These are phyloP conservation scores for Pseudogymnoascus sp. DNA, from an alignment of 2,329 filamentous ascomycete genomes.

Conservation along the genomic window DNA sequence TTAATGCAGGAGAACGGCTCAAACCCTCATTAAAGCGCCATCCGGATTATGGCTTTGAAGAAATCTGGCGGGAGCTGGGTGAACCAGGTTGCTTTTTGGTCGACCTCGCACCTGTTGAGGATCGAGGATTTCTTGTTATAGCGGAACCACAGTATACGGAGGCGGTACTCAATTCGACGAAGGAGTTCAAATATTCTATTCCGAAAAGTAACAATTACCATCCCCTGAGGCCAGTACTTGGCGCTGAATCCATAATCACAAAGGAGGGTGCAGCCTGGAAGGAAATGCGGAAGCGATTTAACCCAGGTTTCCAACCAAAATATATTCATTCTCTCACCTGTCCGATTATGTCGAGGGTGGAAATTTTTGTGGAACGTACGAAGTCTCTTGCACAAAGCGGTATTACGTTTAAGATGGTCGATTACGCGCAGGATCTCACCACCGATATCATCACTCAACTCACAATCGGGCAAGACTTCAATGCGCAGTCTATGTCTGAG, in stretches of 20 bases:
- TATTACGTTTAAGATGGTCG: conserved; percentile 12
- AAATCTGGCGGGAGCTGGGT: not conserved
- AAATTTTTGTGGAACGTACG: conserved; percentile 13
- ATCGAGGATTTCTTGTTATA: not conserved
- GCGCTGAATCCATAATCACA: not conserved
- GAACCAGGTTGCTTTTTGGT: not conserved
- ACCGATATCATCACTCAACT: conserved; percentile 18
- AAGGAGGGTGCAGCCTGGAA: conserved; percentile 20
- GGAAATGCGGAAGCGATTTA: conserved; percentile 19
- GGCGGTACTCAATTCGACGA: not conserved
- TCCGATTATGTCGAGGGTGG: conserved; percentile 16
- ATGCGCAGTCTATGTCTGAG: conserved; percentile 15
- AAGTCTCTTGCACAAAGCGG: conserved; percentile 7
- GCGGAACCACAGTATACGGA: not conserved
- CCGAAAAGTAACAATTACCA: not conserved
- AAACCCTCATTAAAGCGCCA: not conserved
- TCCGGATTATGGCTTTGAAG: not conserved
- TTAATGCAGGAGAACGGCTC: not conserved
- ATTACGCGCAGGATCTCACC: conserved; percentile 11
- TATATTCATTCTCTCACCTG: conserved; percentile 15
- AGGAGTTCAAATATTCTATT: not conserved
- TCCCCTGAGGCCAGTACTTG: not conserved
- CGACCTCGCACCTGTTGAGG: not conserved
- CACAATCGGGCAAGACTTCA: conserved; percentile 15
- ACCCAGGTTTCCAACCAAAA: conserved; percentile 18